Conservation (phyloP, 768 basidiomycete species). For the Hirschioporus abietinus region DNA sequence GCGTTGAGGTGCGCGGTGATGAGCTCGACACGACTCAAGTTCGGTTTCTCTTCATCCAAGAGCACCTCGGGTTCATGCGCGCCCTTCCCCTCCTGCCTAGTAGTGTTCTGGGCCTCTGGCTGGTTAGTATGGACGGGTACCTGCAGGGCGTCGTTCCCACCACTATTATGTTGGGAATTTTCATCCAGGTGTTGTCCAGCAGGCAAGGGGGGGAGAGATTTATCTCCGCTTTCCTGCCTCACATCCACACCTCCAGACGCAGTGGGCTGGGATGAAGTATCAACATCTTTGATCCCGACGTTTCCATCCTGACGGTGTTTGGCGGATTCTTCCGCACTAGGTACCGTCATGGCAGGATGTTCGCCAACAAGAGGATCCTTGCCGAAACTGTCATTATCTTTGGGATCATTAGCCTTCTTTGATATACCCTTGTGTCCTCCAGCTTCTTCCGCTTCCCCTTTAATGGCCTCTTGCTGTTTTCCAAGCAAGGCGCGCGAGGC, state of each 20-base stretch:
- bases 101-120: not conserved
- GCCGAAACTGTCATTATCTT: not conserved
- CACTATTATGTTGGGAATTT: not conserved
- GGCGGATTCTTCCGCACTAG: not conserved
- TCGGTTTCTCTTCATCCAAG: not conserved
- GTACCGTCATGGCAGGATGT: constrained; percentile 1
- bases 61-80: not conserved
- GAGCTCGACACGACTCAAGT: constrained; percentile 19
- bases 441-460: not conserved
- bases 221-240: not conserved
- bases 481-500: constrained; percentile 30
- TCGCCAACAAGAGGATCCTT: constrained; percentile 5
- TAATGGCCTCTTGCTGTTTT: constrained; percentile 19
- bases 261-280: not conserved
- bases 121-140: not conserved
- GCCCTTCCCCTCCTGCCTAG: not conserved
- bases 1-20: constrained; percentile 36
- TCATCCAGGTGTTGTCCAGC: constrained; percentile 5
- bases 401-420: not conserved
- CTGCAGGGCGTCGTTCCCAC: not conserved
- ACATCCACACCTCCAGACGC: not conserved
- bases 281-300: not conserved
- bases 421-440: not conserved
- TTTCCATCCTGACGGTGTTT: not conserved
- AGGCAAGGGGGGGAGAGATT: constrained; percentile 7